Evolutionary conservation across 2,329 filamentous ascomycete species (phyloP).

Genomic region (Pseudogymnoascus sp.): DNA sequence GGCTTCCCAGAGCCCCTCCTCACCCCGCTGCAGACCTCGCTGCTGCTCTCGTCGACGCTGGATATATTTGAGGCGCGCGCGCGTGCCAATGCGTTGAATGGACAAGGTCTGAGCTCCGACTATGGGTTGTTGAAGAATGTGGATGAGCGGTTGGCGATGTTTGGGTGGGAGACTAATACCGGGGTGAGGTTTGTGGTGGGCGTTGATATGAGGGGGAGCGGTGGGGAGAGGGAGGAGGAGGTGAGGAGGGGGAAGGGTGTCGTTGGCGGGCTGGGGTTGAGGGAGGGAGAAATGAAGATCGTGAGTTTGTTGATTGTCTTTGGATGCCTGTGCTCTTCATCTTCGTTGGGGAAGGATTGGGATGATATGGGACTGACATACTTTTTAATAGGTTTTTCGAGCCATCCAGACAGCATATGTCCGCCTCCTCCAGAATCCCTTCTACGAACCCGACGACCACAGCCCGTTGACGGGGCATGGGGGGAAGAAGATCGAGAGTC

Average conservation of each 20-base stretch:
- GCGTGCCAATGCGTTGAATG: constrained; percentile 51
- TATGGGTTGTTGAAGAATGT: constrained; percentile 86
- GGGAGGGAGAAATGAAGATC: constrained; percentile 80
- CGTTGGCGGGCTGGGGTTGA: constrained; percentile 53
- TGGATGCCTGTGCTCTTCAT: background rate
- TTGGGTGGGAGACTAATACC: constrained; percentile 95
- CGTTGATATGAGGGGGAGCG: constrained; percentile 76
- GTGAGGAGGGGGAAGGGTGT: constrained; percentile 23
- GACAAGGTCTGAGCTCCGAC: constrained; percentile 60
- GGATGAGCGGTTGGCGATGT: constrained; percentile 86
- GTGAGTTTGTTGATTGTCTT: constrained; percentile 37
- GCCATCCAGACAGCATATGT: constrained; percentile 93
- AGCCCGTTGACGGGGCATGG: constrained; percentile 46
- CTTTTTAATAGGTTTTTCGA: constrained; percentile 61
- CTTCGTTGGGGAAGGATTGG: background rate
- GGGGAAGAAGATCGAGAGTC: constrained; percentile 69
- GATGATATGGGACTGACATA: constrained; percentile 12
- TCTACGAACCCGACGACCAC: constrained; percentile 84
- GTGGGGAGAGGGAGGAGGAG: constrained; percentile 13
- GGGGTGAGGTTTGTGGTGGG: constrained; percentile 84
- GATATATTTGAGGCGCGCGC: constrained; percentile 88
- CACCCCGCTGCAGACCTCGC: constrained; percentile 79
- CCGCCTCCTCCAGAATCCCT: constrained; percentile 80
- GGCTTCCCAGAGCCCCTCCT: constrained; percentile 44
- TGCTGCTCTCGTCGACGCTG: constrained; percentile 81